Evolutionary conservation across 345 rosid species (phyloP).

Genomic region (Turnera subulata): DNA sequence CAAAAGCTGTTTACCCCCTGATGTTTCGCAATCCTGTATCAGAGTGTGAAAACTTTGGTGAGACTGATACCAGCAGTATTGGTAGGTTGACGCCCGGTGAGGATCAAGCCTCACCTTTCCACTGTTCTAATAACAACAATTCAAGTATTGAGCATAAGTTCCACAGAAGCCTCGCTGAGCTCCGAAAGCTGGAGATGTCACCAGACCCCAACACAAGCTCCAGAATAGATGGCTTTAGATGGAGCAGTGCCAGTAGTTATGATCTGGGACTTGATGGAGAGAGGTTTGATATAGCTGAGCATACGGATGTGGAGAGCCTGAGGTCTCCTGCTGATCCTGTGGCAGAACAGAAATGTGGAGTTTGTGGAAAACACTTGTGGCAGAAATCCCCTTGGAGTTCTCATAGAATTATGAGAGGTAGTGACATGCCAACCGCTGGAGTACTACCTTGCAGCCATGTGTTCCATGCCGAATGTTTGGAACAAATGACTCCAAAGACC

Average conservation of each 20-base stretch:
- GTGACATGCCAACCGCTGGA: constrained; percentile 78
- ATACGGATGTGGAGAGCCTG: constrained; percentile 32
- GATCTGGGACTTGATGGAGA: constrained; percentile 60
- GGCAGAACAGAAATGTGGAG: constrained; percentile 56
- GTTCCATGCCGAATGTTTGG: constrained; percentile 91
- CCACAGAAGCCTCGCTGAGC: constrained; percentile 44
- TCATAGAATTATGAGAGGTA: constrained; percentile 57
- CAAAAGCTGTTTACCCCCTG: constrained; percentile 65
- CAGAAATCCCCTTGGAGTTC: constrained; percentile 92
- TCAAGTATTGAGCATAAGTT: constrained; percentile 38
- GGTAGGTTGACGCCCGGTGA: constrained; percentile 44
- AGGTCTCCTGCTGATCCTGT: constrained; percentile 27
- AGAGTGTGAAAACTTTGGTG: constrained; percentile 46
- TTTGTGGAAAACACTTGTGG: constrained; percentile 59
- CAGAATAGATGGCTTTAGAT: constrained; percentile 70
- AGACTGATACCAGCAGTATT: constrained; percentile 36
- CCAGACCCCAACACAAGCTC: constrained; percentile 59
- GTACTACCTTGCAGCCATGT: constrained; percentile 79
- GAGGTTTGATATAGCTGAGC: constrained; percentile 39
- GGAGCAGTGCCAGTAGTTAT: constrained; percentile 66
- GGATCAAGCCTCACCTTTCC: constrained; percentile 43
- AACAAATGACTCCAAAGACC: constrained; percentile 59
- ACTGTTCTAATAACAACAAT: constrained; percentile 39
- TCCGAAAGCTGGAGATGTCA: constrained; percentile 45
- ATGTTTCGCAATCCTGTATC: constrained; percentile 81